Base-by-base conservation (phyloP, 371 early-diverging fungal genomes). In the Apophysomyces ossiformis region DNA sequence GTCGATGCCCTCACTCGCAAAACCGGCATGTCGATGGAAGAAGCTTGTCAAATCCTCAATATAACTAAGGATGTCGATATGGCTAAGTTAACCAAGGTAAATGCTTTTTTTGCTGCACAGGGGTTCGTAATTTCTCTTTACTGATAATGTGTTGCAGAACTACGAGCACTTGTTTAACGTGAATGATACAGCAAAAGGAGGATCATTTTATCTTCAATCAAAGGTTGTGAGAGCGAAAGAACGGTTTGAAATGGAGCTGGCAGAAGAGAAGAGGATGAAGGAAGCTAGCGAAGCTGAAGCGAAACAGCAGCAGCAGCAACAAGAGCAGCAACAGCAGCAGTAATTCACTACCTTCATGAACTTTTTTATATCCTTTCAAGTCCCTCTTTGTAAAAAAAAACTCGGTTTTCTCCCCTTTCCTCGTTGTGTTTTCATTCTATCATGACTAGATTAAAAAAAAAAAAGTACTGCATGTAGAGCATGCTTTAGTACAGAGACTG, bases 181-280 rank as follows among this genome's bases (percentile, higher is more conserved):
- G 16, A 99, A 99, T 76, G 96, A 97, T 71, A 85, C 91, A 39
- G 75, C 87, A 5, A 85, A 85, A 54, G 96, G 96, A 37, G 97
- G 98, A 8, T 94, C 96, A 1, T 92, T 96, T 61, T 99, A 97
- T 74, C 65, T 99, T 61, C 97, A 97, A 69, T 92, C 95, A 37
- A 99, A 99, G 76, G 90, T 99, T 0, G 90, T 92, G 18, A 79
- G 96, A 57, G 99, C 99, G 32, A 92, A 92, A 68, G 96, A 97
- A 74, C 89, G 98, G 73, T 76, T 96, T 67, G 96, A 96, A 62
- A 80, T 95, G 86, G 94, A 96, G 69, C 83, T 86, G 78, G 90
- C 87, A 35, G 84, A 89, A 65, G 54, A 50, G 2, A 50, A 50
- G 54, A 50, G 54, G 21, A 16, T 21, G 21, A 21, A 8, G 7